These are phyloP conservation scores for Tremella yokohamensis DNA, from an alignment of 768 basidiomycete species.

Conservation along the genomic window DNA sequence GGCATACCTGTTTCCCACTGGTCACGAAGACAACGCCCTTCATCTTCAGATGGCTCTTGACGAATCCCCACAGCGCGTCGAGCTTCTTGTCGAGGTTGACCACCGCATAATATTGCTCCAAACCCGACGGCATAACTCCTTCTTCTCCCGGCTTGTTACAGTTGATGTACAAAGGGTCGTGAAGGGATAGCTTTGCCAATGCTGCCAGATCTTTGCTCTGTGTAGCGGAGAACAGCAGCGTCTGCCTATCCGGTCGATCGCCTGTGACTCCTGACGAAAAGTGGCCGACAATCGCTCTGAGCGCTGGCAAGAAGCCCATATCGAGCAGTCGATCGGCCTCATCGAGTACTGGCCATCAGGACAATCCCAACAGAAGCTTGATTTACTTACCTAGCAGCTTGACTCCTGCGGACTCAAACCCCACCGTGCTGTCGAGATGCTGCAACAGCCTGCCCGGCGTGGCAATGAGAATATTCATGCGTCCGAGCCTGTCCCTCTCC, in stretches of 20 bases:
- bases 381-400: constrained; percentile 76
- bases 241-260: constrained; percentile 48
- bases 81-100: constrained; percentile 82
- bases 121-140: constrained; percentile 63
- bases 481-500: constrained; percentile 76
- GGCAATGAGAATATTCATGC: constrained; percentile 98
- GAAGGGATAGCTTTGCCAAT: constrained; percentile 75
- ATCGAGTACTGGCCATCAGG: constrained; percentile 47
- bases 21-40: constrained; percentile 94
- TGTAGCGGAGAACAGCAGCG: constrained; percentile 55
- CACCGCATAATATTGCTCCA: constrained; percentile 85
- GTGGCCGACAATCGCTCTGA: constrained; percentile 39
- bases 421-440: constrained; percentile 97
- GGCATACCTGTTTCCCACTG: constrained; percentile 77
- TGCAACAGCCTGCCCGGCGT: constrained; percentile 92
- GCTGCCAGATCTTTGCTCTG: constrained; percentile 72
- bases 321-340: constrained; percentile 55
- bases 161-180: constrained; percentile 71
- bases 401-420: constrained; percentile 86
- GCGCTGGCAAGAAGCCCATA: constrained; percentile 51
- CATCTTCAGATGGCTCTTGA: constrained; percentile 84
- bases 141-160: constrained; percentile 52
- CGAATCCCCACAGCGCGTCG: constrained; percentile 87
- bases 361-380: not conserved
- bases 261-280: constrained; percentile 13